Evolutionary conservation across 495 filamentous ascomycete genomes (phyloP), one percentile per base, ranked within the genome.

Genomic region (Aspergillus taichungensis): DNA sequence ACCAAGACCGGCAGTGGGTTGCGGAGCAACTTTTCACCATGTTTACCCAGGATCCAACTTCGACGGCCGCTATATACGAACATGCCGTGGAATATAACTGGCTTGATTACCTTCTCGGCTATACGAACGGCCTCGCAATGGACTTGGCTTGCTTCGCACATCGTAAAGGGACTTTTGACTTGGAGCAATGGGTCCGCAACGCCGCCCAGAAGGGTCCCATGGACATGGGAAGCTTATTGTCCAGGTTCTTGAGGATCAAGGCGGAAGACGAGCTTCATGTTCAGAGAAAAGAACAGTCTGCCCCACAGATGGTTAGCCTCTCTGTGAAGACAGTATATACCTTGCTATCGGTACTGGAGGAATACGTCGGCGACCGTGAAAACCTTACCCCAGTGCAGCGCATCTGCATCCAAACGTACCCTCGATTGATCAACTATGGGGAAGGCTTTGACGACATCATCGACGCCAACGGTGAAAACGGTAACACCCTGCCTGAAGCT

Each of bases 371-470:
- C 11, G 71, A 75, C 42, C 66, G 68, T 32, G 73, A 80, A 45
- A 76, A 80, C 18, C 68, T 78, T 12, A 74, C 77, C 6, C 68
- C 67, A 8, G 75, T 94, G 38, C 87, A 96, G 63, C 79, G 94
- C 32, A 73, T 79, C 32, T 96, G 89, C 60, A 87, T 99, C 43
- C 88, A 89, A 34, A 84, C 84, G 0, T 99, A 95, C 53, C 92
- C 92, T n/a, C 76, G 92, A 40, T 72, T 99, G 35, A 94, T 97
- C 64, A 97, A 96, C 56, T 95, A 95, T 56, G 91, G 89, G 1
- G 87, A 94, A 66, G 87, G 83, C 6, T 85, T 82, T 48, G 88
- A 95, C 62, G 85, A 91, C 35, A 84, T 92, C 33, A 87, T 95
- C 49, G 85, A 96, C 56, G 74, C 76, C 13, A 92, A 94, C 54